These are phyloP conservation scores for Echeveria elegans DNA, from an alignment of 164 flowering plant genomes.

Conservation along the genomic window DNA sequence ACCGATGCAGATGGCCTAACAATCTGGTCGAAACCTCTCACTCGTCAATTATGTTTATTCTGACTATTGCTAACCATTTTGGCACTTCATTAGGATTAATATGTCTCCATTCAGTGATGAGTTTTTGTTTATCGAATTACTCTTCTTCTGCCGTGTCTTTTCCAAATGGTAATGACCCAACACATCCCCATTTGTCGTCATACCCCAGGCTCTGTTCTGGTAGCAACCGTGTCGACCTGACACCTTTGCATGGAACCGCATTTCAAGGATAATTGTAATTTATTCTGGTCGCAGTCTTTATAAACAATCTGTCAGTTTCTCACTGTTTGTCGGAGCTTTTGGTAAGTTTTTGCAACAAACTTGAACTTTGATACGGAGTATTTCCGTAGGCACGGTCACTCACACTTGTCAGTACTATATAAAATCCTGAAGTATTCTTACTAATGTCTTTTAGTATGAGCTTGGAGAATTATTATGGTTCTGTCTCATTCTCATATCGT, in stretches of 20 bases:
- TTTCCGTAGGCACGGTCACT: not conserved
- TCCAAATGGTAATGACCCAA: not conserved
- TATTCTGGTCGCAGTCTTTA: no score
- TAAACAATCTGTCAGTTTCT: no score
- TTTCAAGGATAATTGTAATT: conserved; percentile 87
- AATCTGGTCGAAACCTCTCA: not conserved
- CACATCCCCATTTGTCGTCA: not conserved
- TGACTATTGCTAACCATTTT: not conserved
- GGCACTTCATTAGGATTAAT: conserved; percentile 57
- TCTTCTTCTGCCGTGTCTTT: not conserved
- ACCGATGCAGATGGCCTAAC: no score
- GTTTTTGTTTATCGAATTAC: conserved; percentile 51
- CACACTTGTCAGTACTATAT: no score
- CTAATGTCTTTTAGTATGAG: not conserved
- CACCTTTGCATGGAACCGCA: conserved; percentile 78
- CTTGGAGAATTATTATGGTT: not conserved
- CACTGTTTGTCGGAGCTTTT: not conserved
- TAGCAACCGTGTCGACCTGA: conserved; percentile 90
- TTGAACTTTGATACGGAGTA: not conserved
- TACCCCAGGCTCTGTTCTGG: conserved; percentile 58
- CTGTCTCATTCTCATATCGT: not conserved
- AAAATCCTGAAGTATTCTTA: no score
- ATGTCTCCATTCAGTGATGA: conserved; percentile 99
- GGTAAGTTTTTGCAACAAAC: no score
- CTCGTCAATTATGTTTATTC: not conserved